Percentiles rank a stretch among this genome's conserved stretches.
phyloP scores from a whole-genome alignment of 169 alveolate species.

The Amoebophrya sp. region DNA sequence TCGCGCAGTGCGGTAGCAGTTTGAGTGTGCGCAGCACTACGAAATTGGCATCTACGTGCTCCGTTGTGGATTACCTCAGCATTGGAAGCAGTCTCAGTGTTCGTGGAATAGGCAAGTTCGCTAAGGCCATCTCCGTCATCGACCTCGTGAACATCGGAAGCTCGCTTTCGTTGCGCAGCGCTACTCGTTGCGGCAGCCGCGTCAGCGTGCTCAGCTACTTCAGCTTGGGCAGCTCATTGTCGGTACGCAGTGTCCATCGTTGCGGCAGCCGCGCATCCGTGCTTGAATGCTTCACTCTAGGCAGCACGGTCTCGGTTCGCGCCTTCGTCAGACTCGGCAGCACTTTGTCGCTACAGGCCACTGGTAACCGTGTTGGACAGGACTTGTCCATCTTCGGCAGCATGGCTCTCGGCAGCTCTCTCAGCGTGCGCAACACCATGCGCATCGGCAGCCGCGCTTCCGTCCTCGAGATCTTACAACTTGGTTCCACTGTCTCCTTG shows the following conservation, averaged over 20 bases:
- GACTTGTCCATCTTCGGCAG: not conserved
- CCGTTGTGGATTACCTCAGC: not conserved
- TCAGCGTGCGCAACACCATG: not conserved
- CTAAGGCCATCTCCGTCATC: not conserved
- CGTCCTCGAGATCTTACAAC: not conserved
- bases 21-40: not conserved
- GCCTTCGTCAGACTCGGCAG: not conserved
- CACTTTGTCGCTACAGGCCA: slow-evolving; percentile 3
- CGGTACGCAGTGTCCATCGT: not conserved
- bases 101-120: not conserved
- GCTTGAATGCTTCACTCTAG: not conserved
- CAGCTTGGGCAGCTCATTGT: not conserved
- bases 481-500: slow-evolving; percentile 29
- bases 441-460: not conserved
- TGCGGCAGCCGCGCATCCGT: slow-evolving; percentile 10
- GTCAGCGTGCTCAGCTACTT: not conserved
- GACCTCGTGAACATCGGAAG: not conserved
- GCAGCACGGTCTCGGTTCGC: slow-evolving; percentile 18
- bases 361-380: not conserved
- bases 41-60: not conserved
- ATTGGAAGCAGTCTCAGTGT: not conserved
- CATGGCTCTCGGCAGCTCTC: not conserved
- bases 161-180: not conserved
- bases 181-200: not conserved
- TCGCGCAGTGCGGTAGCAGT: slow-evolving; percentile 7